A percentile compares a stretch with the other conserved stretches of the same genome.
phyloP scores from a whole-genome alignment of 495 filamentous ascomycete genomes.

The Lasiosphaeria miniovina region DNA sequence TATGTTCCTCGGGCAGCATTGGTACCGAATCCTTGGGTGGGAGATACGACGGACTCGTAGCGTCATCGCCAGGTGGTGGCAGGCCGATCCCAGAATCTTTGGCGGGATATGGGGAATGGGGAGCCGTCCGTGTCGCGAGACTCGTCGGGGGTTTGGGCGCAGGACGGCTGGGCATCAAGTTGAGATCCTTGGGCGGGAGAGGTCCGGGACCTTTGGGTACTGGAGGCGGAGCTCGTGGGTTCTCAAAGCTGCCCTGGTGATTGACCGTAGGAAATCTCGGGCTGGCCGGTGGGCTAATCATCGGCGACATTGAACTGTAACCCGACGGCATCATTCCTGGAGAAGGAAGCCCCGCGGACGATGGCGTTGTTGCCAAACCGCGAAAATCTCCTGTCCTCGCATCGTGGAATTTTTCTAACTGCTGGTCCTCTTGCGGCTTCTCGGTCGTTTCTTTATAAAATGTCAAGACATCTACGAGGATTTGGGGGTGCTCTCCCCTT shows the following conservation, averaged over 20 bases:
- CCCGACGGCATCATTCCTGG: slow-evolving; percentile 47
- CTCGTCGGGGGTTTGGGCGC: slow-evolving; percentile 64
- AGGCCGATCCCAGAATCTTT: slow-evolving; percentile 56
- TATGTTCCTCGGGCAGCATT: slow-evolving; percentile 53
- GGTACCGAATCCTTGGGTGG: slow-evolving; percentile 47
- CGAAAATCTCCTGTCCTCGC: slow-evolving; percentile 61
- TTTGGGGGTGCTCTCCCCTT: slow-evolving; percentile 90
- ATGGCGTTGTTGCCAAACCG: slow-evolving; percentile 38
- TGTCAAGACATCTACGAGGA: slow-evolving; percentile 88
- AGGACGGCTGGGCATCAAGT: slow-evolving; percentile 60
- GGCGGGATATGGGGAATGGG: slow-evolving; percentile 45
- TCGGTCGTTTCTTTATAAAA: slow-evolving; percentile 95
- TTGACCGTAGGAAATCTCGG: slow-evolving; percentile 85
- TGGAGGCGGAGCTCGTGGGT: slow-evolving; percentile 88
- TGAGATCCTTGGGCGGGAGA: slow-evolving; percentile 46
- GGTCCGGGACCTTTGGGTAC: slow-evolving; percentile 60
- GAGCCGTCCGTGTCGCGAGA: slow-evolving; percentile 42
- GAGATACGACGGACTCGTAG: slow-evolving; percentile 41
- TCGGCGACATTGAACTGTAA: slow-evolving; percentile 55
- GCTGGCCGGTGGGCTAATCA: slow-evolving; percentile 81
- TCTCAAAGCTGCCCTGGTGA: slow-evolving; percentile 93
- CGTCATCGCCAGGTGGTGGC: slow-evolving; percentile 52
- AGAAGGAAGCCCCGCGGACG: slow-evolving; percentile 41
- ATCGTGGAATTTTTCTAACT: slow-evolving; percentile 94
- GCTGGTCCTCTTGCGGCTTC: slow-evolving; percentile 73